These are phyloP conservation scores for Hyphopichia buzzinii DNA, from an alignment of 1,139 yeast genomes.

Conservation along the genomic window DNA sequence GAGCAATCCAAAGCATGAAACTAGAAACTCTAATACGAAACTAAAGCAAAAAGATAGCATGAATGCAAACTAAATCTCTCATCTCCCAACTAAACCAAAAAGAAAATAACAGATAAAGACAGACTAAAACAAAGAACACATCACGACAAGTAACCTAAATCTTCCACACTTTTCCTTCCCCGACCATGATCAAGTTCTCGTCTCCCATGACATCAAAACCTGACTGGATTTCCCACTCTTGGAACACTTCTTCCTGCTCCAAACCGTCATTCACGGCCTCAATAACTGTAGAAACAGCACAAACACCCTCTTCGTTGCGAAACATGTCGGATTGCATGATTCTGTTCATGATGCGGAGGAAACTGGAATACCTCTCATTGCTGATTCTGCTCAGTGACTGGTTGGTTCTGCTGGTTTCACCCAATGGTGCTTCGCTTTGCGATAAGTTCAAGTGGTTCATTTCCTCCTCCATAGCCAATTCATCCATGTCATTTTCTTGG, in stretches of 20 bases:
- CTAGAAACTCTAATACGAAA: too few species aligned
- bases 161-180: conserved; percentile 64
- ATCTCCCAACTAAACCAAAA: conserved; percentile 1
- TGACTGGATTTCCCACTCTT: conserved; percentile 48
- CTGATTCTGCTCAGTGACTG: conserved; percentile 33
- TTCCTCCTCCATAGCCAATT: conserved; percentile 22
- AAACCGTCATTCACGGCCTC: conserved; percentile 50
- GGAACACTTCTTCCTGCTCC: conserved; percentile 61
- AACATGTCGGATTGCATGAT: conserved; percentile 48
- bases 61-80: conserved; percentile 1
- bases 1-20: not conserved
- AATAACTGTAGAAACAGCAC: conserved; percentile 43
- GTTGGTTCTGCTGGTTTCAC: conserved; percentile 20
- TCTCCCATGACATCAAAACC: conserved; percentile 53
- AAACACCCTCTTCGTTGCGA: conserved; percentile 42
- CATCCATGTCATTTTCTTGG: conserved; percentile 12
- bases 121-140: not conserved
- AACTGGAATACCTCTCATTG: conserved; percentile 44
- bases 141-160: conserved; percentile 25
- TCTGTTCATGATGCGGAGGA: conserved; percentile 47
- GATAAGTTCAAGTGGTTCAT: conserved; percentile 26
- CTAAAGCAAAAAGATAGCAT: conserved; percentile 1
- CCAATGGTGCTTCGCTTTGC: conserved; percentile 22
- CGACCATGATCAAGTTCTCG: conserved; percentile 57
- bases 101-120: not conserved